phyloP scores from a whole-genome alignment of 2,329 filamentous ascomycete species.

The Zasmidium cellare region DNA sequence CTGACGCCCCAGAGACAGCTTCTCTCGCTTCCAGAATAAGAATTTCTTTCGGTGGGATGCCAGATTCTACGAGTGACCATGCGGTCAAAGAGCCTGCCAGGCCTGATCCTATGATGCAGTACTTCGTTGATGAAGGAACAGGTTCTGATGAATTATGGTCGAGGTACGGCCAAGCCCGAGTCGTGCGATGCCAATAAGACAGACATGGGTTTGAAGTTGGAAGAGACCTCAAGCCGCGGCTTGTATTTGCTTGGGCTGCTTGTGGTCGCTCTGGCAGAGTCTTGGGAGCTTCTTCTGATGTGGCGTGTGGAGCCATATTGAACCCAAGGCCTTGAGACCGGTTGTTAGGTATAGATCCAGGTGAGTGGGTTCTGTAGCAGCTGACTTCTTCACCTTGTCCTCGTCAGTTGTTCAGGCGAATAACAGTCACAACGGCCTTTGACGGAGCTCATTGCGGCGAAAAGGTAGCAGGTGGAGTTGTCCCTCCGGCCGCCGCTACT shows the following conservation, averaged over 20 bases:
- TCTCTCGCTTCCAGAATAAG: constrained; percentile 47
- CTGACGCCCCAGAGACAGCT: constrained; percentile 46
- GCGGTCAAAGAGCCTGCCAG: constrained; percentile 45
- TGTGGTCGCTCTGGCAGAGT: not conserved
- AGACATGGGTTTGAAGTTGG: constrained; percentile 32
- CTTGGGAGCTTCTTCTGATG: not conserved
- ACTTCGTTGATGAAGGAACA: constrained; percentile 35
- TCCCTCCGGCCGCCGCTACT: not conserved
- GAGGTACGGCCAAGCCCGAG: constrained; percentile 44
- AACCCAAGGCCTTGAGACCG: not conserved
- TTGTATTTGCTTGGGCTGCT: not conserved
- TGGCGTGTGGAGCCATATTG: constrained; percentile 23
- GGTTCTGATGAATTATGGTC: constrained; percentile 37
- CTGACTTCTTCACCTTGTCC: no score
- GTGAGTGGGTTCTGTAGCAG: no score
- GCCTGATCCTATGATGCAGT: constrained; percentile 46
- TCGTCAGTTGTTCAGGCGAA: no score
- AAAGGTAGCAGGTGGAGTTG: not conserved
- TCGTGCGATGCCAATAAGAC: constrained; percentile 49
- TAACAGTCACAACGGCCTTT: not conserved
- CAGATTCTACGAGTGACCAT: constrained; percentile 40
- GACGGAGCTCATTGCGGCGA: not conserved
- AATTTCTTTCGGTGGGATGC: constrained; percentile 37
- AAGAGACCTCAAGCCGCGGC: constrained; percentile 15
- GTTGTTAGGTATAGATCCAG: not conserved